Evolutionary conservation across 768 basidiomycete genomes (phyloP), one percentile per base, ranked within the genome.

Genomic region (Tricholoma sp.): DNA sequence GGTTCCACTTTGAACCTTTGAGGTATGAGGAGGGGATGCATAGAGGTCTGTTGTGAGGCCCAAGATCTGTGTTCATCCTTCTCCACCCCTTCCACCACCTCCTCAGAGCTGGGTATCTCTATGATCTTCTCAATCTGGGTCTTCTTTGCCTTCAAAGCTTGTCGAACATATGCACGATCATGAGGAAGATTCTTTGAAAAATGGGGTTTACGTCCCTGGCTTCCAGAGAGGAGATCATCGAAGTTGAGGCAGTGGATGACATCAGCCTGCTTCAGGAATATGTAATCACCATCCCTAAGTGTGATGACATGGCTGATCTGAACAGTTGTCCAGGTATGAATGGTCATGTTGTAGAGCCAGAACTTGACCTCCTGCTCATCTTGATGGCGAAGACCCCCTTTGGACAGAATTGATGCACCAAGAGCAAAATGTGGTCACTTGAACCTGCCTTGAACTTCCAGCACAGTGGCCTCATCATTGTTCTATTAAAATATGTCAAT

Each of bases 321-420:
- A 31, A 50, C 32, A 32, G 34, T 56, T 14, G 55, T 56, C 47
- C 55, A 56, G 11, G 55, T 56, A n/a, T 37, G 39, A 24, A 56
- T 50, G 16, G 19, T n/a, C 9, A 31, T 32, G 27, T 56, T 56
- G 22, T 43, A 50, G 43, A 45, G 43, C 19, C 19, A 19, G 32
- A 47, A 37, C 45, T 50, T 46, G n/a, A 43, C n/a, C 45, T 29
- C n/a, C 45, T 29, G 21, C 22, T 46, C 46, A 35, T 46, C 31
- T 16, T 18, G 8, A 12, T 21, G 27, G 27, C 4, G n/a, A 19
- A 55, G 31, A 21, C 47, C 24, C 10, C 49, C 32, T 21, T 55
- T 29, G 16, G 32, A 10, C 21, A 55, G 54, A 29, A 34, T 19
- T 32, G 19, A 19, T 9, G 45, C 21, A 10, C 45, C 34, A 18